Evolutionary conservation across 2,329 filamentous ascomycete genomes (phyloP).

Genomic region (Ceratocystis colombiana): DNA sequence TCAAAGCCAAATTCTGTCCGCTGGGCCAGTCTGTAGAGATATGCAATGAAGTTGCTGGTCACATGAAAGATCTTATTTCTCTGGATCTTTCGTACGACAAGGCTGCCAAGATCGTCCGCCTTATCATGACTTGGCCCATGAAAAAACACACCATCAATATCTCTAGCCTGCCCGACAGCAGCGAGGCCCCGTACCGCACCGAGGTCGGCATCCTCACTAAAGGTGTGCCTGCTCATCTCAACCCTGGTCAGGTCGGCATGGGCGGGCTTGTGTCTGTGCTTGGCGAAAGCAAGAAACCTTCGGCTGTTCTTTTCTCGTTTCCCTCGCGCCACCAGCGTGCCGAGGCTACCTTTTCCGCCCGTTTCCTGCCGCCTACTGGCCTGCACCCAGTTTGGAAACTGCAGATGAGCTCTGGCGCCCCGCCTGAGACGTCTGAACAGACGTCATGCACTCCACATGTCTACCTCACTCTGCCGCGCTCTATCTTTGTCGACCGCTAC

Average conservation of each 20-base stretch:
- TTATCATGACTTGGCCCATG: slow-evolving; percentile 56
- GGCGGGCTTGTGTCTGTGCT: slow-evolving; percentile 70
- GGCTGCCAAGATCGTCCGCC: slow-evolving; percentile 52
- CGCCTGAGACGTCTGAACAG: slow-evolving; percentile 39
- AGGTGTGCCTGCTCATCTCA: slow-evolving; percentile 48
- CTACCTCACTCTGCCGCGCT: slow-evolving; percentile 71
- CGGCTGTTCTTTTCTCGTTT: slow-evolving; percentile 72
- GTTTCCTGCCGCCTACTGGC: slow-evolving; percentile 62
- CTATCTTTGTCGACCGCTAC: slow-evolving; percentile 78
- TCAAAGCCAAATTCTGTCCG: slow-evolving; percentile 44
- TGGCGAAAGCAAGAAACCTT: slow-evolving; percentile 61
- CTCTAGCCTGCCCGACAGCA: background rate
- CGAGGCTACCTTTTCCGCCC: slow-evolving; percentile 47
- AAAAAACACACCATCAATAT: slow-evolving; percentile 24
- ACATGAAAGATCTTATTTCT: slow-evolving; percentile 45
- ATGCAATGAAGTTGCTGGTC: slow-evolving; percentile 43
- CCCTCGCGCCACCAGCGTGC: slow-evolving; percentile 63
- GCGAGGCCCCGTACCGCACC: slow-evolving; percentile 41
- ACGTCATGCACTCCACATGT: slow-evolving; percentile 61
- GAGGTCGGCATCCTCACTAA: slow-evolving; percentile 72
- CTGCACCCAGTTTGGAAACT: slow-evolving; percentile 74
- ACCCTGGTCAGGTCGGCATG: slow-evolving; percentile 65
- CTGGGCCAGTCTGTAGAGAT: slow-evolving; percentile 32
- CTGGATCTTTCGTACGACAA: slow-evolving; percentile 70
- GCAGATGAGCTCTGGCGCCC: slow-evolving; percentile 44